phyloP scores from a whole-genome alignment of 139 green algal species.

The Diplosphaera chodatii region DNA sequence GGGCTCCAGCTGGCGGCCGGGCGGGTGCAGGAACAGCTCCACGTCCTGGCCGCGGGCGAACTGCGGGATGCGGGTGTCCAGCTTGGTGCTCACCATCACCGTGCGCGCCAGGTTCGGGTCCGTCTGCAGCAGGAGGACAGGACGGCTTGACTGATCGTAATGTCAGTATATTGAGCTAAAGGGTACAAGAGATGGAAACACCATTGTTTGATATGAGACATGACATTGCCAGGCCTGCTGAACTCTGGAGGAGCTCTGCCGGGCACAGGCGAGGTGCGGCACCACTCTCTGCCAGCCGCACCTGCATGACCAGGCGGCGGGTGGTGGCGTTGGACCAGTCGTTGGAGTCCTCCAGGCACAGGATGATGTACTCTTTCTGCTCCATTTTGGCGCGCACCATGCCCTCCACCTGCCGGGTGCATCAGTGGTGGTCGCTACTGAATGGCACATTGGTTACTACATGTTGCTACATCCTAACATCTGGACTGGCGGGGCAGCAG shows the following conservation, averaged over 20 bases:
- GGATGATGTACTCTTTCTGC: slow-evolving; percentile 89
- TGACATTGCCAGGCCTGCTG: no score
- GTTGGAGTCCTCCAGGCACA: slow-evolving; percentile 91
- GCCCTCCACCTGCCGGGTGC: slow-evolving; percentile 79
- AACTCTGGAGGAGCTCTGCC: neutral
- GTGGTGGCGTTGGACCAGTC: slow-evolving; percentile 95
- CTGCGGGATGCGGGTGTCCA: slow-evolving; percentile 91
- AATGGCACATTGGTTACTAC: no score
- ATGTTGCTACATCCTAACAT: no score
- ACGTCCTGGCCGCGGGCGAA: slow-evolving; percentile 80
- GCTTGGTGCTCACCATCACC: slow-evolving; percentile 93
- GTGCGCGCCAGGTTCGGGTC: slow-evolving; percentile 84
- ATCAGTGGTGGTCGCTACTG: no score
- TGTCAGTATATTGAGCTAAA: no score
- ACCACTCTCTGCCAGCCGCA: neutral
- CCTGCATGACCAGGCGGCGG: slow-evolving; percentile 83
- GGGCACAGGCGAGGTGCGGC: neutral
- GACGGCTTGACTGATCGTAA: no score
- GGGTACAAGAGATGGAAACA: no score
- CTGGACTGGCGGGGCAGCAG: no score
- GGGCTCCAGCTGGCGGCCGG: slow-evolving; percentile 53
- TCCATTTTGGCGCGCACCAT: slow-evolving; percentile 90
- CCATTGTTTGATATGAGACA: no score
- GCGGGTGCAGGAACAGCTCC: slow-evolving; percentile 82
- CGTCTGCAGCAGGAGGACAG: slow-evolving; percentile 46